Evolutionary conservation across 345 rosid species (phyloP).

Genomic region (Eucalyptus decipiens): DNA sequence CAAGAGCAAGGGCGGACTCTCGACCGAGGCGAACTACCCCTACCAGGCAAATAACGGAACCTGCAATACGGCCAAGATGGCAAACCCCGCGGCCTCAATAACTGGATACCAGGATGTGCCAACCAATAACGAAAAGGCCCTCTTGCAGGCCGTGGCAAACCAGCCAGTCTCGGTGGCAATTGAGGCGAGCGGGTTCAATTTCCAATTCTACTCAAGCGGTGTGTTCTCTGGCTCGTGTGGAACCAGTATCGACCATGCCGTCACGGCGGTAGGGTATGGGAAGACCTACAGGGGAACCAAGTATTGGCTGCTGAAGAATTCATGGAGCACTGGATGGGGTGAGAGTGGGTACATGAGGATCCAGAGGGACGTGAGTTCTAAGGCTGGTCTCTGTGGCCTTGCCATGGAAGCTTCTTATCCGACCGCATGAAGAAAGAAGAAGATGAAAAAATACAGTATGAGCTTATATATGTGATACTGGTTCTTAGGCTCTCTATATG

Average conservation of each 20-base stretch:
- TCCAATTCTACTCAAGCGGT: conserved; percentile 26
- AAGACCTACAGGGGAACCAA: conserved; percentile 7
- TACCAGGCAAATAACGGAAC: conserved; percentile 12
- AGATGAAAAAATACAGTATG: background rate
- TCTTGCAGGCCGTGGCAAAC: conserved; percentile 27
- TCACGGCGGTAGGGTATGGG: conserved; percentile 46
- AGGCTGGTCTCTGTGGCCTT: conserved; percentile 47
- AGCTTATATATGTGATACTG: background rate
- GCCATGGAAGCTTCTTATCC: background rate
- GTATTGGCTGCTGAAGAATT: conserved; percentile 1
- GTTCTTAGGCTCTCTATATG: background rate
- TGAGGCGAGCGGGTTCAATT: conserved; percentile 4
- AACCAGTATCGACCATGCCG: conserved; percentile 20
- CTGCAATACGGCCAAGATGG: conserved; percentile 6
- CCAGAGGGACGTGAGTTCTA: conserved; percentile 5
- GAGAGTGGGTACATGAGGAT: conserved; percentile 26
- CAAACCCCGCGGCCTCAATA: conserved; percentile 2
- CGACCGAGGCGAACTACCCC: conserved; percentile 31
- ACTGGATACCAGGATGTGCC: conserved; percentile 25
- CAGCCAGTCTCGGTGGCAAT: conserved; percentile 46
- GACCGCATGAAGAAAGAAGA: background rate
- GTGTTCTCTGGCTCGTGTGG: conserved; percentile 29
- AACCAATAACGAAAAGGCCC: conserved; percentile 23
- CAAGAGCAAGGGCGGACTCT: conserved; percentile 16
- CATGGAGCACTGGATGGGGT: background rate